Base-by-base conservation (phyloP, 1,139 yeast species). In the Yamadazyma sp. region DNA sequence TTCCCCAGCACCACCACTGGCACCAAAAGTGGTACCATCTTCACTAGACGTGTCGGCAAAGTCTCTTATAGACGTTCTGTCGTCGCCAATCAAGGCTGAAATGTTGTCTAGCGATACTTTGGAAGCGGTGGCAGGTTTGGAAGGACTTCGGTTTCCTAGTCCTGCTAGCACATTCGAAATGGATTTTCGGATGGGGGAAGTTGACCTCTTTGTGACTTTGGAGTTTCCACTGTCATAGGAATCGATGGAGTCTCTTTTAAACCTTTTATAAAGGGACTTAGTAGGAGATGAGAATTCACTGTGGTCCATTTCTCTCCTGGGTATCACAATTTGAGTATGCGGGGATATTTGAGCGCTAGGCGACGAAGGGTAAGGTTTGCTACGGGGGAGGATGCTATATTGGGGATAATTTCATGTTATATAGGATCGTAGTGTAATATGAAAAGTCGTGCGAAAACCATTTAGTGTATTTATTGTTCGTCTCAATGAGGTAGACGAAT, bases 41-140 rank as follows among this genome's bases (percentile, higher is more conserved):
- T 56, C 56, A 9, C 64, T 59, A 1, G 69, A 57, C 10, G 74
- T 64, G 47, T 70, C 76, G 13, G 75, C 76, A 47, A 70, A 68
- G 38, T 69, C 75, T 11, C 58, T 66, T 12, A 65, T 40, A 2
- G 64, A 56, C 13, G 61, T 51, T 15, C 22, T 7, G 11, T 22
- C 27, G n/a, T 12, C n/a, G 14, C 16, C 4, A 9, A 25, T 25
- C 6, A 6, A 15, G 28, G 8, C 4, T 4, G 15, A 12, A 6
- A 12, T 25, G 21, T 18, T 18, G 21, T 18, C 49, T 7, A 43
- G 35, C n/a, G 39, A 25, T 10, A 41, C 42, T 3, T 64, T 54
- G 3, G 62, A 48, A 36, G 47, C 50, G 2, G 63, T 18, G 21
- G n/a, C 15, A 26, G 20, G 20, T 15, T 15, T 27, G 14, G 18